Evolutionary conservation across 2,329 filamentous ascomycete genomes (phyloP).

Genomic region (Botryotinia globosa): DNA sequence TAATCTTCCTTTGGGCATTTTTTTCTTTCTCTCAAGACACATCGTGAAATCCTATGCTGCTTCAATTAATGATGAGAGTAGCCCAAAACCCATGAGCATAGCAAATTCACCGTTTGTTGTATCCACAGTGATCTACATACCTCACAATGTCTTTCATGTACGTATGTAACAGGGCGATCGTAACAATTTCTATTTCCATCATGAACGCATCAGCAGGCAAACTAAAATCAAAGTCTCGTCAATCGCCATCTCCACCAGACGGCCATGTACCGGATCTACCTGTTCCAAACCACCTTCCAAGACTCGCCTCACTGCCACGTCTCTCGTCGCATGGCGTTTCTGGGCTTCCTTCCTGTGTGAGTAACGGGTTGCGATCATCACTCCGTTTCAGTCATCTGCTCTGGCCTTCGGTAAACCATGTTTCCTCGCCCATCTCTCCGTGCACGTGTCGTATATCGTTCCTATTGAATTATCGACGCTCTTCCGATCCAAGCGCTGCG

Average conservation of each 20-base stretch:
- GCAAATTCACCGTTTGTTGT: background rate
- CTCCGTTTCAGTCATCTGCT: background rate
- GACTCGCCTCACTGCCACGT: background rate
- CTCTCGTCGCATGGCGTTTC: background rate
- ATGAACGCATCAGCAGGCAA: background rate
- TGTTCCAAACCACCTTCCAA: background rate
- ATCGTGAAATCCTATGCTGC: background rate
- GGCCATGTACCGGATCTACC: background rate
- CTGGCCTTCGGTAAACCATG: background rate
- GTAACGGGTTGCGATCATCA: background rate
- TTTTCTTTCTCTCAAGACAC: background rate
- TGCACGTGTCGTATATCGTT: background rate
- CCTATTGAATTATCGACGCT: background rate
- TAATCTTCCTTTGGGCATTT: slow-evolving; percentile 1
- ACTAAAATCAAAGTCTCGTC: background rate
- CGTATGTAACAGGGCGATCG: background rate
- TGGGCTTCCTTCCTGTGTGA: background rate
- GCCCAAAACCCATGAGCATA: background rate
- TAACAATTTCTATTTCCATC: background rate
- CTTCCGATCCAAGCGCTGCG: background rate
- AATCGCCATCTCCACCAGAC: background rate
- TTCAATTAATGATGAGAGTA: background rate
- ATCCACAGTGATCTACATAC: background rate
- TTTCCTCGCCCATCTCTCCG: background rate
- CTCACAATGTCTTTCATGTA: background rate